A percentile compares a stretch with the other conserved stretches of the same genome.
Conservation (phyloP, 495 filamentous ascomycete species). For the Penicillium bialowiezense region DNA sequence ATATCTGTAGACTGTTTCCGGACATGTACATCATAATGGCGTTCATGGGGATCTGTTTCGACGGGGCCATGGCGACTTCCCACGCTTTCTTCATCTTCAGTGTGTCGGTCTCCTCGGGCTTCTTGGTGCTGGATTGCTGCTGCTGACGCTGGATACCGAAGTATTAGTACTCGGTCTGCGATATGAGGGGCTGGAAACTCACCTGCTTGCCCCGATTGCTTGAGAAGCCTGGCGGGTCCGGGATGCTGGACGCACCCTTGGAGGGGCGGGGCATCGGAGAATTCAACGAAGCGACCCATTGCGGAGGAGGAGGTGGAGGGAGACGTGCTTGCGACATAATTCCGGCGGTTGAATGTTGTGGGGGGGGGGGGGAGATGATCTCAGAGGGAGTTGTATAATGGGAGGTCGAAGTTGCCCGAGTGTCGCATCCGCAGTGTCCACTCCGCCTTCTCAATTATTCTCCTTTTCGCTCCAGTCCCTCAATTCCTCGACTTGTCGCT, state of each 20-base stretch:
- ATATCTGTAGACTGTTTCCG: conserved; percentile 96
- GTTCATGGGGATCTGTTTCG: conserved; percentile 96
- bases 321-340: conserved; percentile 32
- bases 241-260: conserved; percentile 59
- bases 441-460: conserved; percentile 26
- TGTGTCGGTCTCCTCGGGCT: conserved; percentile 79
- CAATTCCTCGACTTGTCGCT: conserved; percentile 5
- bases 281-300: conserved; percentile 79
- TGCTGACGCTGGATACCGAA: conserved; percentile 21
- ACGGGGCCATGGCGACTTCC: conserved; percentile 92
- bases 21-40: conserved; percentile 99
- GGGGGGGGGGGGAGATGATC: conserved; percentile 3
- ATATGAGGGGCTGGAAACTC: conserved; percentile 9
- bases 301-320: conserved; percentile 56
- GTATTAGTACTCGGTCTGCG: conserved; percentile 9
- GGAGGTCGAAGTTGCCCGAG: conserved; percentile 3
- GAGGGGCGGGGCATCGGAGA: conserved; percentile 57
- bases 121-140: conserved; percentile 34
- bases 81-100: conserved; percentile 98
- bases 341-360: conserved; percentile 1
- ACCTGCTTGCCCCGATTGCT: conserved; percentile 49
- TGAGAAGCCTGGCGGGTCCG: conserved; percentile 86
- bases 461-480: conserved; percentile 14
- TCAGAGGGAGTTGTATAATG: background rate
- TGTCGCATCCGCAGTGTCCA: conserved; percentile 24